A percentile compares a stretch with the other conserved stretches of the same genome.
phyloP scores from a whole-genome alignment of 192 early-diverging fungal genomes.

The Martensiomyces pterosporus region DNA sequence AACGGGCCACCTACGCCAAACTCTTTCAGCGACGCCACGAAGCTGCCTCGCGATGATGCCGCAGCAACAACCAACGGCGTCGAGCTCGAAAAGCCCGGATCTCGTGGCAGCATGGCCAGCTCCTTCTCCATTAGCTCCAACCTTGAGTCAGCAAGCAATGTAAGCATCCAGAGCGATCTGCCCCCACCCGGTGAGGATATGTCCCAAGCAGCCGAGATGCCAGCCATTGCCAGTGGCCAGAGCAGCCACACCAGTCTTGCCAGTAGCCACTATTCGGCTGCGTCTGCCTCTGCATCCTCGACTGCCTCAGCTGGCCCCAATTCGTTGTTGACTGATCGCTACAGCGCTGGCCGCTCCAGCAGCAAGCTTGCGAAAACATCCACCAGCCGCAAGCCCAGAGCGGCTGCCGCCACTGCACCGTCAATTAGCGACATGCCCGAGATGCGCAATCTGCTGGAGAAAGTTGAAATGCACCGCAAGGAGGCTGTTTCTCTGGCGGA shows the following conservation, averaged over 20 bases:
- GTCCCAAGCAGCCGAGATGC: too few relatives aligned
- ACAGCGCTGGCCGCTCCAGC: conserved; percentile 1
- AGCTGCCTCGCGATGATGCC: too few relatives aligned
- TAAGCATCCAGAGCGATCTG: too few relatives aligned
- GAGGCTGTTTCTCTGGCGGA: conserved; percentile 22
- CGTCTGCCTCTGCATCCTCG: background rate
- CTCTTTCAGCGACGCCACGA: conserved; percentile 21
- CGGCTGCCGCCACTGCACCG: conserved; percentile 12
- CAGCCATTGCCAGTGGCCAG: background rate
- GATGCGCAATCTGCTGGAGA: conserved; percentile 22
- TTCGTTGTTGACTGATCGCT: background rate
- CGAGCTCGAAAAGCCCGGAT: too few relatives aligned
- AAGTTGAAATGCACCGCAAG: conserved; percentile 29
- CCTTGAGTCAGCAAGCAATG: too few relatives aligned
- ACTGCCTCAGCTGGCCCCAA: too few relatives aligned
- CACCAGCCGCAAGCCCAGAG: conserved; percentile 10
- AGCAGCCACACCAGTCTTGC: background rate
- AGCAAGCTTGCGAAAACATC: conserved; percentile 6
- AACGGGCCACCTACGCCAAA: conserved; percentile 34
- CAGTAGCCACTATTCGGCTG: background rate
- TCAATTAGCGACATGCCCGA: too few relatives aligned
- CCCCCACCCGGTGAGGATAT: too few relatives aligned
- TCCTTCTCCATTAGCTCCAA: too few relatives aligned
- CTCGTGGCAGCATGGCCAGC: too few relatives aligned
- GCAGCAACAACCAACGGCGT: too few relatives aligned